Evolutionary conservation across 2,329 filamentous ascomycete genomes (phyloP), one percentile per base, ranked within the genome.

Genomic region (Colletotrichum endophyticum): DNA sequence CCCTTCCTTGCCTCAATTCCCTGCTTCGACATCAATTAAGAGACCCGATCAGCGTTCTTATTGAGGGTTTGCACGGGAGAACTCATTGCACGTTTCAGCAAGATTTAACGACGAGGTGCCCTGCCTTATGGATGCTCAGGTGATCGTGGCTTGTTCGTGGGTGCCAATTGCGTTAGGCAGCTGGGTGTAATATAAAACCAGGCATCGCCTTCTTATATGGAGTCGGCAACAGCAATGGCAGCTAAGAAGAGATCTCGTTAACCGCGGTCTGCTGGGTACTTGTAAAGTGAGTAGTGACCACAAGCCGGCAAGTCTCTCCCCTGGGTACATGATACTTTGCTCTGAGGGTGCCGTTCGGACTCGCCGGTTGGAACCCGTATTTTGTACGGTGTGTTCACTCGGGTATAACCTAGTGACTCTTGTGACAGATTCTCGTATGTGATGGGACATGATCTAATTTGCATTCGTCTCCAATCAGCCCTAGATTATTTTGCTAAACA

Each of bases 331-430:
- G 2, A 44, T 44, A 44, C 16, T 44, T n/a, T 0, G 5, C 36
- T 19, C 36, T 16, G 8, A 44, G 36, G 16, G 5, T 44, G 36
- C 16, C 8, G 0, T 44, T 44, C 16, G 16, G 16, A 44, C 16
- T 44, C 2, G 4, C 0, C 36, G 1, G 36, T 19, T 3, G 8
- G 8, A 1, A 44, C 6, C 36, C 8, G 1, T n/a, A 3, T 44
- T 44, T 0, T 3, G 5, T 11, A 19, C 0, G 3, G 5, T 44
- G 7, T 19, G 6, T 19, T 44, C 36, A 44, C 16, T 3, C 0
- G 11, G 9, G 8, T 19, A 44, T 19, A 44, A 39, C 5, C 5
- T 0, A 39, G 2, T 39, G 36, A 19, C 36, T 39, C 16, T 39
- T 1, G 8, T 19, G 16, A 9, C 36, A 9, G 16, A 19, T 9